Evolutionary conservation across 345 rosid species (phyloP).

Genomic region (Gossypioides kirkii): DNA sequence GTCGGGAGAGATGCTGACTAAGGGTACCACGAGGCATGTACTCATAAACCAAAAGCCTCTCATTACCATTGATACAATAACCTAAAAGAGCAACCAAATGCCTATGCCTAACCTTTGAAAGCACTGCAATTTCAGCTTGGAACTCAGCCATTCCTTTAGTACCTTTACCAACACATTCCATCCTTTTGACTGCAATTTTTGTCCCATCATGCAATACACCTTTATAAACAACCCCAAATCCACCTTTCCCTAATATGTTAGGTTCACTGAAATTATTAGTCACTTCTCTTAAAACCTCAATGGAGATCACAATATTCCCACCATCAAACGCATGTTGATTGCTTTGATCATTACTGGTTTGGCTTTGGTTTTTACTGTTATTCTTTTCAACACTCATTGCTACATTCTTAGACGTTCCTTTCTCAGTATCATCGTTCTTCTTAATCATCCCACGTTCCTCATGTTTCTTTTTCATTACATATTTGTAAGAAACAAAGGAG

Average conservation of each 20-base stretch:
- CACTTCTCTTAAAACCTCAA: conserved; percentile 61
- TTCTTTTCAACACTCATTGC: background rate
- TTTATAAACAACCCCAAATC: conserved; percentile 29
- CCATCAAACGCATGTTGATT: conserved; percentile 45
- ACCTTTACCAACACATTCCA: conserved; percentile 57
- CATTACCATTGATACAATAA: background rate
- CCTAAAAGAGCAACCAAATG: background rate
- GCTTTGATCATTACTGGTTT: background rate
- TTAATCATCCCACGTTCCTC: conserved; percentile 31
- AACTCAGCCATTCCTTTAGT: conserved; percentile 74
- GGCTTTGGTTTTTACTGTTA: background rate
- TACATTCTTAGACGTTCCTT: conserved; percentile 30
- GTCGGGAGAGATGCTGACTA: conserved; percentile 60
- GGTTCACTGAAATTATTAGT: conserved; percentile 61
- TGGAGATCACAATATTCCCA: conserved; percentile 54
- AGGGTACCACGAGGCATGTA: conserved; percentile 36
- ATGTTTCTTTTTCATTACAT: conserved; percentile 30
- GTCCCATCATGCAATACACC: conserved; percentile 84
- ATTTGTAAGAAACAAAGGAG: conserved; percentile 43
- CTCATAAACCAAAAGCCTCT: conserved; percentile 2
- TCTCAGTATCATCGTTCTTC: conserved; percentile 35
- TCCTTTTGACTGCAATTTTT: conserved; percentile 75
- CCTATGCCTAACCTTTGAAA: conserved; percentile 48
- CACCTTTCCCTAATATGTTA: conserved; percentile 71
- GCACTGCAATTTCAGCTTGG: conserved; percentile 80